Evolutionary conservation across 2,329 filamentous ascomycete species (phyloP).

Genomic region (Elsinoe fawcettii): DNA sequence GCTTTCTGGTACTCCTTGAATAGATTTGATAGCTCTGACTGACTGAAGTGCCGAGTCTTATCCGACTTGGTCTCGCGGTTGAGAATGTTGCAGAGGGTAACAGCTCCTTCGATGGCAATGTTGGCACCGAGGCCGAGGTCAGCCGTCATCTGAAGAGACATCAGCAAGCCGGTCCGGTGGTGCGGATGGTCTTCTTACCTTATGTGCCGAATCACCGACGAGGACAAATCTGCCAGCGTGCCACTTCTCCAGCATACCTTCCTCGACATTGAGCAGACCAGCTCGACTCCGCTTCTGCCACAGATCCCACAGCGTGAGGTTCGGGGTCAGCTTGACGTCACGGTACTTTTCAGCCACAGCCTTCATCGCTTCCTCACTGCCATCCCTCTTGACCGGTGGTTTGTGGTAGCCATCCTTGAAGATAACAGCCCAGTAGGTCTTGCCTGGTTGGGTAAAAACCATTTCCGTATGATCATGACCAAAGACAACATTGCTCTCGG

Average conservation of each 20-base stretch:
- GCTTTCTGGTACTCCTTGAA: neutral
- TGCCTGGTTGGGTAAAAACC: neutral
- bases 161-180: neutral
- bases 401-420: neutral
- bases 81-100: neutral
- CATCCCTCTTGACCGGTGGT: neutral
- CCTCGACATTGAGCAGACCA: neutral
- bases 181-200: neutral
- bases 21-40: neutral
- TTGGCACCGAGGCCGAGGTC: neutral
- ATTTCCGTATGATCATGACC: neutral
- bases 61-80: neutral
- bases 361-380: neutral
- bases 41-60: neutral
- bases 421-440: neutral
- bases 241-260: neutral
- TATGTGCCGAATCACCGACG: neutral
- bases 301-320: neutral
- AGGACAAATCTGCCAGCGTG: neutral
- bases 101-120: neutral
- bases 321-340: neutral
- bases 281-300: neutral
- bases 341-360: neutral
- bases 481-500: neutral
- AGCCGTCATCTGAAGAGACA: neutral